phyloP scores from a whole-genome alignment of 2,329 filamentous ascomycete genomes.

The Metarhizium guizhouense region DNA sequence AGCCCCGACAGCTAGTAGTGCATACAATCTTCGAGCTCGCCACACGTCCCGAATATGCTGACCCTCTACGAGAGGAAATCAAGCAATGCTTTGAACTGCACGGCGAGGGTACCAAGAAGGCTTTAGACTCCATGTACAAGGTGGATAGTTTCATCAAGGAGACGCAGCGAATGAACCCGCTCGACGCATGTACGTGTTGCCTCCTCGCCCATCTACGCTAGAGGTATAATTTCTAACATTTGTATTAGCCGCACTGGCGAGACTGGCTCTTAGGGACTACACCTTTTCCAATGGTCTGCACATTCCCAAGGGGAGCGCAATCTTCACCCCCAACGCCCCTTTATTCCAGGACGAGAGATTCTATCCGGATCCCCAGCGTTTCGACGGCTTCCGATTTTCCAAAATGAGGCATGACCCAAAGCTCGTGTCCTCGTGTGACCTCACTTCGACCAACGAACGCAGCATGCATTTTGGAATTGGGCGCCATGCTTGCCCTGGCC shows the following conservation, averaged over 20 bases:
- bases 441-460: slow-evolving; percentile 7
- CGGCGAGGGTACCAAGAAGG: slow-evolving; percentile 6
- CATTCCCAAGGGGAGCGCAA: slow-evolving; percentile 7
- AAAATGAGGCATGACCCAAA: slow-evolving; percentile 8
- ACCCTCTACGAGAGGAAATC: slow-evolving; percentile 8
- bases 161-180: slow-evolving; percentile 10
- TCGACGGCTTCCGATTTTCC: slow-evolving; percentile 9
- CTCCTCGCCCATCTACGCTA: background rate
- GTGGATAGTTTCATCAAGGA: slow-evolving; percentile 13
- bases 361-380: slow-evolving; percentile 4
- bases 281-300: slow-evolving; percentile 10
- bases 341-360: slow-evolving; percentile 7
- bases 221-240: background rate
- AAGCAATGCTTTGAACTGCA: slow-evolving; percentile 4
- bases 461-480: slow-evolving; percentile 12
- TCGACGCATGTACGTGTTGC: slow-evolving; percentile 8
- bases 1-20: background rate
- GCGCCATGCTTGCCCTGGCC: slow-evolving; percentile 9
- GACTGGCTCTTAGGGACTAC: slow-evolving; percentile 8
- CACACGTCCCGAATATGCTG: slow-evolving; percentile 6
- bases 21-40: slow-evolving; percentile 10
- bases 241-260: slow-evolving; percentile 6
- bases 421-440: background rate
- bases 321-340: slow-evolving; percentile 9
- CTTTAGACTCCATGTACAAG: slow-evolving; percentile 7